phyloP scores from a whole-genome alignment of 148 eudicot genomes.

The Drosera capensis region DNA sequence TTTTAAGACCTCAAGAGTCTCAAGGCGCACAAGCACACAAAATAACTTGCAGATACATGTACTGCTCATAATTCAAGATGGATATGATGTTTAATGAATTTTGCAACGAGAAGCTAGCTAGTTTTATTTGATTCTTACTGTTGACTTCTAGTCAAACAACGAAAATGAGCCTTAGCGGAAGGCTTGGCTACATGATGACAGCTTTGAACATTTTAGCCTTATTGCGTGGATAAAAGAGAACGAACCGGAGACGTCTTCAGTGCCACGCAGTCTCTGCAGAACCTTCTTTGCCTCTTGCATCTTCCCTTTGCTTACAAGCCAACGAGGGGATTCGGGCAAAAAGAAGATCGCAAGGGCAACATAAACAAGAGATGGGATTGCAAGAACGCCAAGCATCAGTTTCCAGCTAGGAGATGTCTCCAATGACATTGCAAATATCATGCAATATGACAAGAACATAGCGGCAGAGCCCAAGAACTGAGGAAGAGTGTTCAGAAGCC shows the following conservation, averaged over 20 bases:
- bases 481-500: constrained; percentile 71
- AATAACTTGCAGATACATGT: too few relatives aligned
- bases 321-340: constrained; percentile 91
- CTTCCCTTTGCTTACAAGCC: constrained; percentile 93
- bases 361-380: constrained; percentile 66
- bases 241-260: constrained; percentile 69
- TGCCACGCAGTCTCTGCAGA: constrained; percentile 64
- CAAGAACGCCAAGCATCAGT: constrained; percentile 77
- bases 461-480: constrained; percentile 79
- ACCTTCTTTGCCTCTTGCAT: constrained; percentile 81
- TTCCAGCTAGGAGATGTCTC: constrained; percentile 66
- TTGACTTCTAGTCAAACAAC: too few relatives aligned
- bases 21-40: too few relatives aligned
- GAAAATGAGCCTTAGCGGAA: too few relatives aligned
- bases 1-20: too few relatives aligned
- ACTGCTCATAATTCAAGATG: too few relatives aligned
- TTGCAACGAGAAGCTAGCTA: too few relatives aligned
- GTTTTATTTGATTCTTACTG: too few relatives aligned
- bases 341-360: constrained; percentile 41
- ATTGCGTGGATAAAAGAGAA: too few relatives aligned
- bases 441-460: constrained; percentile 73
- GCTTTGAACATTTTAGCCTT: too few relatives aligned
- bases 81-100: too few relatives aligned
- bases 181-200: too few relatives aligned
- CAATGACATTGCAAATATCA: constrained; percentile 79